Conservation (phyloP, 768 basidiomycete species). For the Phallus indusiatus region DNA sequence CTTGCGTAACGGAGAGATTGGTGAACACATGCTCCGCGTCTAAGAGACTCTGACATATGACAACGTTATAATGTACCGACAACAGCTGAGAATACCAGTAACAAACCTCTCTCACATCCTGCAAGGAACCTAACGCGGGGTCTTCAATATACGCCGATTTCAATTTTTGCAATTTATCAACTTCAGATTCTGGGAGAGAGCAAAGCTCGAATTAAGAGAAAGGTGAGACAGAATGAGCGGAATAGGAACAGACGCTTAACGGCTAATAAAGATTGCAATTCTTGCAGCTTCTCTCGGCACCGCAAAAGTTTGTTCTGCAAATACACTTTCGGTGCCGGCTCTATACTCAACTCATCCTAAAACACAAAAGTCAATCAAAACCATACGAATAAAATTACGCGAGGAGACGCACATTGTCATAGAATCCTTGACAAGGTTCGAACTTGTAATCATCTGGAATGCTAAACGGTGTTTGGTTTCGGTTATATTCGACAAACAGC, state of each 20-base stretch:
- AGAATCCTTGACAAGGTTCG: conserved; percentile 64
- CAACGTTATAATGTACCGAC: neutral
- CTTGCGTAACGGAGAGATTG: conserved; percentile 44
- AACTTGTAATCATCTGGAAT: conserved; percentile 62
- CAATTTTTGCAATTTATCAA: conserved; percentile 38
- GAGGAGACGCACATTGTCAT: conserved; percentile 53
- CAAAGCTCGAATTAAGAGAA: conserved; percentile 7
- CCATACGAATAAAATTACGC: conserved; percentile 1
- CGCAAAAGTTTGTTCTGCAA: conserved; percentile 69
- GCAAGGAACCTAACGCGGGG: conserved; percentile 42
- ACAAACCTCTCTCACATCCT: conserved; percentile 50
- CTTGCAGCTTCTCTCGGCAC: conserved; percentile 51
- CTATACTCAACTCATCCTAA: conserved; percentile 54
- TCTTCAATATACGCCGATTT: conserved; percentile 40
- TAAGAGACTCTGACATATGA: conserved; percentile 43
- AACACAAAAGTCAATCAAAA: neutral
- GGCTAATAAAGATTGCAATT: conserved; percentile 47
- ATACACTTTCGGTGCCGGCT: conserved; percentile 63
- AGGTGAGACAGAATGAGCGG: neutral
- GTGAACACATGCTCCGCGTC: conserved; percentile 53
- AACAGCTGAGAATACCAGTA: neutral
- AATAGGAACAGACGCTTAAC: conserved; percentile 43
- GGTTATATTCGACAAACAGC: conserved; percentile 65
- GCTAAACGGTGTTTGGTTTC: conserved; percentile 43
- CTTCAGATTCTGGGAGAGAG: conserved; percentile 48